phyloP scores from a whole-genome alignment of 2,329 filamentous ascomycete species.

The Claviceps sp. region DNA sequence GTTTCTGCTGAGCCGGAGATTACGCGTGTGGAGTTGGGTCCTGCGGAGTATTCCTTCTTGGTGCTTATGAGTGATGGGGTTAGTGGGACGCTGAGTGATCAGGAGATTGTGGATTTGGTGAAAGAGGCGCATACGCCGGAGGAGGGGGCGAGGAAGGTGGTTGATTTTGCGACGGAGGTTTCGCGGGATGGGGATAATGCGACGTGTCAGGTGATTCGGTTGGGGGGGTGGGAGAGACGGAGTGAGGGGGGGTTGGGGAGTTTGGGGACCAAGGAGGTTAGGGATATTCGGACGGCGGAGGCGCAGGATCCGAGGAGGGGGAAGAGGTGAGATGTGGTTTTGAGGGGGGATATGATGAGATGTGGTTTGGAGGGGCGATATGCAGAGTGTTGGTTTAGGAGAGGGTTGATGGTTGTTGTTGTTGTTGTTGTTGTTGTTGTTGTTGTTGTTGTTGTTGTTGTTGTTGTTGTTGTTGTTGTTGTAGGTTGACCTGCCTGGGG shows the following conservation, averaged over 20 bases:
- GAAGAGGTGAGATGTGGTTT: slow-evolving; percentile 26
- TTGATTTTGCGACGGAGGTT: slow-evolving; percentile 81
- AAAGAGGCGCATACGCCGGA: slow-evolving; percentile 91
- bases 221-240: slow-evolving; percentile 58
- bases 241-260: slow-evolving; percentile 79
- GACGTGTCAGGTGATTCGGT: slow-evolving; percentile 51
- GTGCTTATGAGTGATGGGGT: slow-evolving; percentile 84
- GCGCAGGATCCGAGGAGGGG: slow-evolving; percentile 68
- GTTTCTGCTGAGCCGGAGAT: slow-evolving; percentile 92
- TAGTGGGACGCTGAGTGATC: slow-evolving; percentile 71
- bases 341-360: slow-evolving; percentile 11
- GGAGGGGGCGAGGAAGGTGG: slow-evolving; percentile 64
- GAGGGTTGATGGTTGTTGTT: no score
- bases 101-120: slow-evolving; percentile 91
- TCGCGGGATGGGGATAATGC: slow-evolving; percentile 53
- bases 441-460: no score
- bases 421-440: no score
- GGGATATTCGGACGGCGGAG: slow-evolving; percentile 70
- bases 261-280: slow-evolving; percentile 80
- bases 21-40: slow-evolving; percentile 60
- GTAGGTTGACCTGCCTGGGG: no score
- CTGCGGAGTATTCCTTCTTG: slow-evolving; percentile 79
- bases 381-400: background rate
- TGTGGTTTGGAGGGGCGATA: background rate
- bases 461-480: no score